These are phyloP conservation scores for Magnolia officinalis DNA, from an alignment of 164 flowering plant genomes.

Conservation along the genomic window DNA sequence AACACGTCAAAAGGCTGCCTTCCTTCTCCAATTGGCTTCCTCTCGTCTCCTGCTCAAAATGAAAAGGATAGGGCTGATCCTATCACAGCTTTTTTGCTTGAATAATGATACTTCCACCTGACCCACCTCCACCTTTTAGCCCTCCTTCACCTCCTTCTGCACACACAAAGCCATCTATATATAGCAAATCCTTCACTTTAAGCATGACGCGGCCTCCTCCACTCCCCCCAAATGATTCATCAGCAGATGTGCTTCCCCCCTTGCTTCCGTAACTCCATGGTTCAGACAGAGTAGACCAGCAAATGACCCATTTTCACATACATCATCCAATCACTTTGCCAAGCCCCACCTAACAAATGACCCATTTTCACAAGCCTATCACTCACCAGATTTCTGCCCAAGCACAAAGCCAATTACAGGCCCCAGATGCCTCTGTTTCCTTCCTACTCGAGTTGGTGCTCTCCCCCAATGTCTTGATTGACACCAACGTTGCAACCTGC, in stretches of 20 bases:
- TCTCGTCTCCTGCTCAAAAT: background rate
- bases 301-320: too few relatives aligned
- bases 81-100: constrained; percentile 63
- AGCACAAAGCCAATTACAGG: background rate
- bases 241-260: constrained; percentile 60
- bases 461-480: constrained; percentile 12
- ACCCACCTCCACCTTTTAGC: constrained; percentile 76
- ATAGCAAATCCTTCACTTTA: constrained; percentile 48
- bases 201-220: constrained; percentile 87
- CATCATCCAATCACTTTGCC: background rate
- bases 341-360: background rate
- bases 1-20: too few relatives aligned
- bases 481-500: constrained; percentile 23
- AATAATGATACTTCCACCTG: constrained; percentile 83
- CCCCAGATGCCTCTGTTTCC: constrained; percentile 13
- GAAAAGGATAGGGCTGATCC: background rate
- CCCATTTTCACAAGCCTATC: too few relatives aligned
- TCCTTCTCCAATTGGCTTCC: too few relatives aligned
- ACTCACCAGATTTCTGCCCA: background rate
- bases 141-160: constrained; percentile 93
- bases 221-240: constrained; percentile 54
- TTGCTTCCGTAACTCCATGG: constrained; percentile 92
- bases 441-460: constrained; percentile 7
- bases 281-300: constrained; percentile 64
- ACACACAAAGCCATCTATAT: constrained; percentile 63